phyloP scores from a whole-genome alignment of 2,329 filamentous ascomycete genomes.

The Hypoxylon sp. region DNA sequence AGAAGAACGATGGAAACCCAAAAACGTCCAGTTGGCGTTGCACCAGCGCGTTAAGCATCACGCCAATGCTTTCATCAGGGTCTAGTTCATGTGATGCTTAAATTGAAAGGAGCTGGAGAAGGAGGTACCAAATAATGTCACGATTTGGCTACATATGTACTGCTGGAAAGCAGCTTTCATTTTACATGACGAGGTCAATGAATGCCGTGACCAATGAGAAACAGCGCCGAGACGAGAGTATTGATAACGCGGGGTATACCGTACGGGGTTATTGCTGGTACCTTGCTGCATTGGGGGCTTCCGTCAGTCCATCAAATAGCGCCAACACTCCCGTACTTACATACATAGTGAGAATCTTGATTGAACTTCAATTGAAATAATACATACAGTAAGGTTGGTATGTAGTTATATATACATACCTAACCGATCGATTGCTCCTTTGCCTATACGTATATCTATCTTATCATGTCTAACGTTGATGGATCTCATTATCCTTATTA shows the following conservation, averaged over 20 bases:
- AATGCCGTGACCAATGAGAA: conserved; percentile 33
- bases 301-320: conserved; percentile 7
- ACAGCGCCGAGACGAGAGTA: conserved; percentile 5
- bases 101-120: conserved; percentile 11
- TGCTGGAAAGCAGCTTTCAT: conserved; percentile 16
- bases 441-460: conserved; percentile 2
- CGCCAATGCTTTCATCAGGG: conserved; percentile 27
- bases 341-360: conserved; percentile 33
- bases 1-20: conserved; percentile 21
- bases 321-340: conserved; percentile 16
- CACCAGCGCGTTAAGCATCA: conserved; percentile 29
- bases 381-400: not conserved
- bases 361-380: conserved; percentile 26
- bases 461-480: conserved; percentile 16
- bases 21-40: conserved; percentile 25
- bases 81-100: conserved; percentile 29
- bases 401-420: not conserved
- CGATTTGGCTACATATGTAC: conserved; percentile 23
- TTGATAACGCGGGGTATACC: conserved; percentile 40
- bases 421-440: conserved; percentile 14
- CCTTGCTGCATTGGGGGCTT: conserved; percentile 17
- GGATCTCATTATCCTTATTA: conserved; percentile 8
- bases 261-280: conserved; percentile 25
- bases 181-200: conserved; percentile 32
- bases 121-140: conserved; percentile 21